Base-by-base conservation (phyloP, 2,329 filamentous ascomycete genomes). In the Phymatotrichopsis omnivora region DNA sequence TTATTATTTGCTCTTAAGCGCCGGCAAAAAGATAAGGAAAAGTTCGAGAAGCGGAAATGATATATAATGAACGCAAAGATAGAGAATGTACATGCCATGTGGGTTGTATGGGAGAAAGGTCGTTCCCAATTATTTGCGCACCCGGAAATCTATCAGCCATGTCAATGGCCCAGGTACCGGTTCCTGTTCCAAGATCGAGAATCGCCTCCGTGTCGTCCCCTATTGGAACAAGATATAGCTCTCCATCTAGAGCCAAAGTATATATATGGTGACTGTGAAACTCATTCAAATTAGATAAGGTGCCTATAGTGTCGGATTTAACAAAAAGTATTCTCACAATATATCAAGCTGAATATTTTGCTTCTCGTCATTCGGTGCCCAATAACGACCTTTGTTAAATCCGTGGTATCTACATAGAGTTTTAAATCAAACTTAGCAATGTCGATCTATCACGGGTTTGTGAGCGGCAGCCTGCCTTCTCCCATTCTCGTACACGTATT, bases 161-260 rank as follows among this genome's bases (percentile, higher is more conserved):
- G 28, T 61, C 60, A 51, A 62, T 60, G 22, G 59, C 60, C 61
- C 61, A 63, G 51, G 62, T 58, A 4, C 61, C 60, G 30, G 60
- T 62, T 11, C 59, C 60, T 1, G 60, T 62, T 16, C 61, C 61
- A 17, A 62, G 45, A 36, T 63, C 60, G 6, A 63, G 53, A 19
- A 62, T 56, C 54, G 55, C 57, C 58, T 62, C 48, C 11, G 61
- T 58, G 28, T 61, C 53, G 6, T 58, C 43, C 8, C 55, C 52
- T 2, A 68, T 57, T 6, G 66, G 66, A 3, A 66, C 63, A 3
- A 66, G 54, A 45, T 60, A 64, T 3, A 68, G 59, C 20, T 60
- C 58, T 10, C 63, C 61, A 14, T 59, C 59, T 1, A 65, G 53
- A n/a, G 62, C 49, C 23, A 66, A 36, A 3, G 51, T 47, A 36